These are phyloP conservation scores for Chytridium lagenaria DNA, from an alignment of 371 early-diverging fungal genomes.

Conservation along the genomic window DNA sequence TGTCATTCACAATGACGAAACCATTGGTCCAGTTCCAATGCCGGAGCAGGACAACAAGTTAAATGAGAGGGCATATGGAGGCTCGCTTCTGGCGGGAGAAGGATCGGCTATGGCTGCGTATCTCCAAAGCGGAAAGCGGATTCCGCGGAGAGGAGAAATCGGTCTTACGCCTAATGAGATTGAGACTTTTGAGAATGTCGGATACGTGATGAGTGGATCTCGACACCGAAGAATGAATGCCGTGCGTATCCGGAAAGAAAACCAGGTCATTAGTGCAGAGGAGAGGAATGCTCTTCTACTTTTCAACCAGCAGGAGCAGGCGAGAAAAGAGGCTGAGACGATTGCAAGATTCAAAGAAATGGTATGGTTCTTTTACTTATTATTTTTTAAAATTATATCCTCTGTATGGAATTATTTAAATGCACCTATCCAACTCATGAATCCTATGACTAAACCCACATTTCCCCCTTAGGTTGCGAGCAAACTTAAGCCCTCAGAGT, in stretches of 20 bases:
- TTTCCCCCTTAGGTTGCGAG: background rate
- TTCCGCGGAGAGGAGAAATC: conserved; percentile 97
- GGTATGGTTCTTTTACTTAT: conserved; percentile 33
- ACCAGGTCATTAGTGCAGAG: conserved; percentile 59
- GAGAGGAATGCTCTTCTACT: conserved; percentile 68
- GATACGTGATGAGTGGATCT: conserved; percentile 96
- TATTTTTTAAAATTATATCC: too few species aligned
- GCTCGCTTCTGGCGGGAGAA: conserved; percentile 79
- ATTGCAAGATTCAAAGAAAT: conserved; percentile 68
- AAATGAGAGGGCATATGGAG: conserved; percentile 72
- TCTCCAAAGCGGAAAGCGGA: conserved; percentile 91
- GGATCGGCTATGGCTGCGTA: conserved; percentile 86
- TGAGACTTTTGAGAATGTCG: conserved; percentile 80
- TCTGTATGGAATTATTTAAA: background rate
- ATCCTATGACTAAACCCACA: too few species aligned
- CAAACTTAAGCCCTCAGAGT: too few species aligned
- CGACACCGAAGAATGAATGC: conserved; percentile 95
- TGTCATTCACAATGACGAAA: conserved; percentile 39
- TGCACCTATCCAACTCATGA: too few species aligned
- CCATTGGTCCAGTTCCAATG: conserved; percentile 53
- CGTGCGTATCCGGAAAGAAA: conserved; percentile 94
- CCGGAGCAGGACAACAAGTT: conserved; percentile 45
- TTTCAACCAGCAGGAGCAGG: conserved; percentile 81
- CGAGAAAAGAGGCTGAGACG: conserved; percentile 87
- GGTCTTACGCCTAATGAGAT: conserved; percentile 86